Percentiles rank a stretch among this genome's conserved stretches.
Conservation (phyloP, 805 yeast genomes). For the Wickerhamomyces ciferrii region DNA sequence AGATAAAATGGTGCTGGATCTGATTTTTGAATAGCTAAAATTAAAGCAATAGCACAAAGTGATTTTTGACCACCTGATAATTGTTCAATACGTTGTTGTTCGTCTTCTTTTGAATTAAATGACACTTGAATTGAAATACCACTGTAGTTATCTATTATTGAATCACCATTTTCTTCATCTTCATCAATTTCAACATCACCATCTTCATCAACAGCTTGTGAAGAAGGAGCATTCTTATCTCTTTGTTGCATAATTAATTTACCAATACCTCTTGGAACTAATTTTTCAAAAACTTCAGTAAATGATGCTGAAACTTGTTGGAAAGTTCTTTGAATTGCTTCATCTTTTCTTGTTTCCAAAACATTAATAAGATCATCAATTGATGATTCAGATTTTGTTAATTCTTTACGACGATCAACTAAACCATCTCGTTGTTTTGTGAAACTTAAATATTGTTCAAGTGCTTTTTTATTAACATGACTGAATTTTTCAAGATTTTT, state of each 20-base stretch:
- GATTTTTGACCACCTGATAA: slow-evolving; percentile 97
- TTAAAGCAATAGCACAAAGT: slow-evolving; percentile 90
- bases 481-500: slow-evolving; percentile 55
- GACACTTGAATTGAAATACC: slow-evolving; percentile 89
- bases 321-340: slow-evolving; percentile 77
- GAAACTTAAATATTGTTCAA: slow-evolving; percentile 75
- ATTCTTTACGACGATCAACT: slow-evolving; percentile 57
- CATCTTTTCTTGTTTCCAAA: slow-evolving; percentile 72
- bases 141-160: slow-evolving; percentile 48
- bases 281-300: slow-evolving; percentile 63
- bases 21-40: slow-evolving; percentile 87
- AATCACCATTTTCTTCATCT: slow-evolving; percentile 14
- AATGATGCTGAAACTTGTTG: slow-evolving; percentile 71
- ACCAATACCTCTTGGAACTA: slow-evolving; percentile 85
- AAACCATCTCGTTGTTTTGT: slow-evolving; percentile 68
- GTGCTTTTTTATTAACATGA: slow-evolving; percentile 85
- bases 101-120: slow-evolving; percentile 80
- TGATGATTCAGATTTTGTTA: slow-evolving; percentile 64
- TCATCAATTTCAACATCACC: slow-evolving; percentile 16
- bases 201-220: slow-evolving; percentile 17
- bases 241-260: slow-evolving; percentile 51
- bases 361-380: slow-evolving; percentile 67
- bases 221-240: slow-evolving; percentile 2
- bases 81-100: slow-evolving; percentile 84
- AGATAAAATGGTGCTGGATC: slow-evolving; percentile 97